phyloP scores from a whole-genome alignment of 768 basidiomycete species.

The Suillus variegatus region DNA sequence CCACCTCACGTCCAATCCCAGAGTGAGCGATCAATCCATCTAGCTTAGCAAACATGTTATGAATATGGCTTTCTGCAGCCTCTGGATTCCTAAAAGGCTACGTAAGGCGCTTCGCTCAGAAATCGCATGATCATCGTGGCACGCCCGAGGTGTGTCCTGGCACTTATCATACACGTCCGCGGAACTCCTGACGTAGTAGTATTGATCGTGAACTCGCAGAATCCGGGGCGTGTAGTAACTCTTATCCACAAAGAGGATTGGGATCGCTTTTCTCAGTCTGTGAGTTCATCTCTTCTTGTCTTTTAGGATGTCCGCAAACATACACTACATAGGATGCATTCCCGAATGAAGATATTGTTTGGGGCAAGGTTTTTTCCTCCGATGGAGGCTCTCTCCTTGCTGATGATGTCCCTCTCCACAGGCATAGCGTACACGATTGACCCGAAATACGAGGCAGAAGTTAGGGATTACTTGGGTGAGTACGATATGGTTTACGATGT shows the following conservation, averaged over 20 bases:
- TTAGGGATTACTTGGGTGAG: slow-evolving; percentile 81
- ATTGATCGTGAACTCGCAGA: slow-evolving; percentile 41
- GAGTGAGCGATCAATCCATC: slow-evolving; percentile 42
- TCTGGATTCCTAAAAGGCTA: slow-evolving; percentile 90
- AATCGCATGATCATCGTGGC: slow-evolving; percentile 91
- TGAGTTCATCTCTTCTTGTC: slow-evolving; percentile 24
- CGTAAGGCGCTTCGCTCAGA: slow-evolving; percentile 87
- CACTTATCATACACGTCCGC: background rate
- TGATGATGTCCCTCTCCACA: slow-evolving; percentile 25
- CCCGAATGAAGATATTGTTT: slow-evolving; percentile 40
- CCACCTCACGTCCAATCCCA: slow-evolving; percentile 75
- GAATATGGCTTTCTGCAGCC: slow-evolving; percentile 37
- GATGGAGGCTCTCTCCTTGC: background rate
- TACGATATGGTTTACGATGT: background rate
- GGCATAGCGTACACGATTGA: slow-evolving; percentile 90
- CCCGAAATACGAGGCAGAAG: slow-evolving; percentile 69
- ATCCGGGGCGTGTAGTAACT: slow-evolving; percentile 88
- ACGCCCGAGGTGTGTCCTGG: slow-evolving; percentile 65
- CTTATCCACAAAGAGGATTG: slow-evolving; percentile 88
- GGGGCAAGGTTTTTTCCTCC: slow-evolving; percentile 54
- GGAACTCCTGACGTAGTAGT: background rate
- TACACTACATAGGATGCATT: slow-evolving; percentile 27
- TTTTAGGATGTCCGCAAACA: background rate
- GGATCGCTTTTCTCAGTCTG: slow-evolving; percentile 71
- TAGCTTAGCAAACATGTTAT: background rate